Conservation (phyloP, 2,329 filamentous ascomycete genomes). For the Cercospora janseana region DNA sequence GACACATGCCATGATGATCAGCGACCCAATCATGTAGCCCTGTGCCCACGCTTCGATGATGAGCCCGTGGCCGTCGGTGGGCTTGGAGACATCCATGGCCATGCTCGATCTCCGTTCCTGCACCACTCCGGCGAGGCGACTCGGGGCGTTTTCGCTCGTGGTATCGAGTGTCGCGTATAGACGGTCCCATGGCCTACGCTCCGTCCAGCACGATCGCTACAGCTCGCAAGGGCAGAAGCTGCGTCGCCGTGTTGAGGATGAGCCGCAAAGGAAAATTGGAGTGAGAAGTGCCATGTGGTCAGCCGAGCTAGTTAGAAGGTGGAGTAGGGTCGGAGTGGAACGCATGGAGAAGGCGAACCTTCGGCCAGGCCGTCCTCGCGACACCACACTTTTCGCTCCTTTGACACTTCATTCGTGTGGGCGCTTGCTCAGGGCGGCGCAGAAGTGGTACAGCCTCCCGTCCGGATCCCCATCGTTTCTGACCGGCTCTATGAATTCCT, state of each 20-base stretch:
- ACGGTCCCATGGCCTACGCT: background rate
- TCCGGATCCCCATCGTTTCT: too few species aligned
- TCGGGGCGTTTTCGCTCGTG: background rate
- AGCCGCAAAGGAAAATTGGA: constrained; percentile 5
- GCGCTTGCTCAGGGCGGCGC: background rate
- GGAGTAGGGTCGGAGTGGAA: constrained; percentile 2
- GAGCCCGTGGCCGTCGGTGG: constrained; percentile 25
- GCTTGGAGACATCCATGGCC: constrained; percentile 32
- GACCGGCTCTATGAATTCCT: too few species aligned
- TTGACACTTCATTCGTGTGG: background rate
- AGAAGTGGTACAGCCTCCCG: background rate
- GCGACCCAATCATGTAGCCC: constrained; percentile 39
- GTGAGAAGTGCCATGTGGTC: constrained; percentile 5
- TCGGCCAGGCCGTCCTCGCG: background rate
- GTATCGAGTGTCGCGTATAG: background rate
- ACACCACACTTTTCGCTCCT: constrained; percentile 2
- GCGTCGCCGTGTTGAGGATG: background rate
- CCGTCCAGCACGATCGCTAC: background rate
- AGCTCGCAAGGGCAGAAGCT: background rate
- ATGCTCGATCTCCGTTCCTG: constrained; percentile 14
- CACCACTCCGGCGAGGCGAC: background rate
- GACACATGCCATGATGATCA: constrained; percentile 50
- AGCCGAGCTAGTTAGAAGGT: background rate
- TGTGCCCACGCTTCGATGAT: constrained; percentile 37
- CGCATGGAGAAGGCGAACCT: background rate